A percentile compares a stretch with the other conserved stretches of the same genome.
Conservation (phyloP, 73 alveolate species). For the Paramecium caudatum region DNA sequence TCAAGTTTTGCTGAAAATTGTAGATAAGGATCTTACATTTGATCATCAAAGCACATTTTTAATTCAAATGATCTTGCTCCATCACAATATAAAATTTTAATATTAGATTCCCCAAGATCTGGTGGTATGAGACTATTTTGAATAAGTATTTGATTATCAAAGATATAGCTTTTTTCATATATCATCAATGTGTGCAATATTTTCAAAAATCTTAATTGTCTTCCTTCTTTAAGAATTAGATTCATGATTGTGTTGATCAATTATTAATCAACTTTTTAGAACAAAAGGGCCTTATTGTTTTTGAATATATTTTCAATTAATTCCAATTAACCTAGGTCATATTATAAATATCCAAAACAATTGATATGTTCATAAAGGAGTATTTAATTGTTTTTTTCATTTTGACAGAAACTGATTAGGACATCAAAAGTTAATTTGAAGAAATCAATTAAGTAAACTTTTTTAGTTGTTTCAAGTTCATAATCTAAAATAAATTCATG, state of each 20-base stretch:
- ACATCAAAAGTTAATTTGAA: constrained; percentile 59
- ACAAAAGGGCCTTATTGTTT: constrained; percentile 45
- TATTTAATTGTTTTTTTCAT: constrained; percentile 39
- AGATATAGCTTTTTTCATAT: constrained; percentile 45
- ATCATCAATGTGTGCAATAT: constrained; percentile 58
- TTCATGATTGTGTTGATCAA: constrained; percentile 38
- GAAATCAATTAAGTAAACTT: constrained; percentile 26
- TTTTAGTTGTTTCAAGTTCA: constrained; percentile 21
- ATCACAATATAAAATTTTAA: constrained; percentile 66
- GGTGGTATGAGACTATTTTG: constrained; percentile 57
- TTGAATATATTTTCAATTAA: constrained; percentile 61
- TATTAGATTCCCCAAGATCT: constrained; percentile 52
- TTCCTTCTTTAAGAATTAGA: constrained; percentile 70
- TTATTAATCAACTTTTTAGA: constrained; percentile 50
- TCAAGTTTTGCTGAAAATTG: constrained; percentile 33
- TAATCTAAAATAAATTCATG: constrained; percentile 54
- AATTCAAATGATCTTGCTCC: constrained; percentile 33
- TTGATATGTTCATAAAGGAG: constrained; percentile 51
- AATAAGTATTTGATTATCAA: constrained; percentile 67
- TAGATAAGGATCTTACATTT: constrained; percentile 20
- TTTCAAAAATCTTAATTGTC: constrained; percentile 58
- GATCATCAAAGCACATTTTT: constrained; percentile 67
- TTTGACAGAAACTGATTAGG: constrained; percentile 18
- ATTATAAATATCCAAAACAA: constrained; percentile 11
- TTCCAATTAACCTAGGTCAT: constrained; percentile 69